These are phyloP conservation scores for Pisolithus marmoratus DNA, from an alignment of 768 basidiomycete genomes.

Conservation along the genomic window DNA sequence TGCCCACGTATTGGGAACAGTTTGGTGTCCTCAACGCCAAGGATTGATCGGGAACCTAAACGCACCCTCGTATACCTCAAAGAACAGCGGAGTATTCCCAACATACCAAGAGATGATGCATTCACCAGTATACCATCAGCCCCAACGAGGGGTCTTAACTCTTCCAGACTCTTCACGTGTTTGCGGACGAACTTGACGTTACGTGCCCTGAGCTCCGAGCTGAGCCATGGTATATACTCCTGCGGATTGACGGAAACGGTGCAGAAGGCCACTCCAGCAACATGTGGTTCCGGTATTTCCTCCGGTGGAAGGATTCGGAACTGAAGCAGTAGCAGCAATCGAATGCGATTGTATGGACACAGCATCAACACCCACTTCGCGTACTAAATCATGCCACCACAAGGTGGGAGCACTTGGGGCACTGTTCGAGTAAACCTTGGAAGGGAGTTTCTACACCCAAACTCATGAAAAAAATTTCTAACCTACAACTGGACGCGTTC, in stretches of 20 bases:
- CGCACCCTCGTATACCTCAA: neutral
- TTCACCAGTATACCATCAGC: conserved; percentile 44
- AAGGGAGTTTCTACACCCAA: conserved; percentile 32
- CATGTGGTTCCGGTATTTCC: conserved; percentile 31
- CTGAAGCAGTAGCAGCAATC: conserved; percentile 14
- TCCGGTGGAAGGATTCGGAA: conserved; percentile 26
- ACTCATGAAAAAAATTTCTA: neutral
- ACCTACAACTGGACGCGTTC: neutral
- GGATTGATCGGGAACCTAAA: conserved; percentile 61
- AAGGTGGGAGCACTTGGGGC: conserved; percentile 14
- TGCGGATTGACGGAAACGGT: conserved; percentile 48
- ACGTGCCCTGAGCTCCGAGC: conserved; percentile 30
- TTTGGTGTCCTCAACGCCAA: conserved; percentile 74
- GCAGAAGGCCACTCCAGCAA: conserved; percentile 37
- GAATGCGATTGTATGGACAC: neutral
- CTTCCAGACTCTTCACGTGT: conserved; percentile 38
- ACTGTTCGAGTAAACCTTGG: conserved; percentile 25
- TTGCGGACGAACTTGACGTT: conserved; percentile 42
- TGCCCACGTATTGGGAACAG: conserved; percentile 82
- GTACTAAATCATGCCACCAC: conserved; percentile 38
- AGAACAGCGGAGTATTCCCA: neutral
- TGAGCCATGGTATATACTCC: conserved; percentile 46
- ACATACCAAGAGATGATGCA: conserved; percentile 48
- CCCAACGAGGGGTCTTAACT: conserved; percentile 37
- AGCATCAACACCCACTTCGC: conserved; percentile 28